Evolutionary conservation across 768 basidiomycete genomes (phyloP), one percentile per base, ranked within the genome.

Genomic region (Lactarius hengduanensis): DNA sequence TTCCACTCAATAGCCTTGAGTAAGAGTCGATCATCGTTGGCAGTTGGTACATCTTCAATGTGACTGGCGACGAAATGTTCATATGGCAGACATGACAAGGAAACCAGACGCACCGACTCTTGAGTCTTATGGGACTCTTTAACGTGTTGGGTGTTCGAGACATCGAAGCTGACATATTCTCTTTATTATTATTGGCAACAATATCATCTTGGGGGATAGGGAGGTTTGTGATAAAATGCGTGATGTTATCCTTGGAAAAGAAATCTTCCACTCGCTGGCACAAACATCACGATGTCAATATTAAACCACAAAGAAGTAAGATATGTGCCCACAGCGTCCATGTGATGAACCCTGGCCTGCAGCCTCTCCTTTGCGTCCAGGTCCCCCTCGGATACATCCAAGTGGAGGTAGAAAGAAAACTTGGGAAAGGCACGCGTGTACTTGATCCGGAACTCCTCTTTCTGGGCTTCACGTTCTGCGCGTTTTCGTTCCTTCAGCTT

Each of bases 221-320:
- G 62, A 81, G 80, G 72, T 90, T 83, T 61, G 90, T 91, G 73
- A 96, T 88, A 69, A 98, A 82, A 78, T 98, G 96, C 0, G 94
- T 95, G 30, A 96, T 59, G 34, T 62, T 86, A 57, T 86, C 83
- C 57, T 82, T 86, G 36, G 91, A 92, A 76, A 98, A 96, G 81
- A 97, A 97, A 67, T 87, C 84, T 59, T 96, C 93, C 63, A 94
- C 84, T 63, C 80, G 81, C 97, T 98, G 72, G 41, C 50, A 18
- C n/a, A 54, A 62, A 61, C 41, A 64, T 66, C 55, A 50, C 50
- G 8, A 53, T 8, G 36, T 67, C 20, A 63, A 50, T n/a, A 57
- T 36, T 60, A 26, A 13, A 59, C 30, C 34, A 63, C 26, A 59
- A 47, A 9, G 43, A 16, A 47, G 28, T 30, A 6, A 22, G 36